Evolutionary conservation across 768 basidiomycete species (phyloP), one percentile per base, ranked within the genome.

Genomic region (Botryobasidium botryosum): DNA sequence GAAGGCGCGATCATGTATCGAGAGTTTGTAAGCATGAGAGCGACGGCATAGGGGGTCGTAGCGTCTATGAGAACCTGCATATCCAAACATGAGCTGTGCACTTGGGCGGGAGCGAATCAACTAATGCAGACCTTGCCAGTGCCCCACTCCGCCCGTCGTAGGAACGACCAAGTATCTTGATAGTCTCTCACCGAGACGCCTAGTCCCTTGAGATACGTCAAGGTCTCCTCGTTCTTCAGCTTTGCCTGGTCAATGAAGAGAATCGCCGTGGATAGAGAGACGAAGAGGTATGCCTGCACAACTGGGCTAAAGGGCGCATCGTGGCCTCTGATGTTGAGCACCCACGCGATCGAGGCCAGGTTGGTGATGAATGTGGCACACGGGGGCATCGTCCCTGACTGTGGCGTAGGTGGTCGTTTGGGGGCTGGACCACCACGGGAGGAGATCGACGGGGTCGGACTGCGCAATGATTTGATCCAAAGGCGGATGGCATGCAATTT

Each of bases 251-350:
- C 86, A 31, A 90, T 64, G 65, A 92, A 92, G 7, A 92, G 61
- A n/a, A 76, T 54, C 18, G 57, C 57, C n/a, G 58, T 59, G 10
- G 76, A 65, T 6, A 72, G 57, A 3, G 76, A 70, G 32, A 96
- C 68, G 53, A 78, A 83, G 17, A 91, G 62, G 56, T 92, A 97
- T 0, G 82, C 72, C 42, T 81, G 82, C 64, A 94, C 92, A 6
- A 97, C 71, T 0, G 92, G 92, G 57, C 86, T 90, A 66, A 76
- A 85, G 0, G 86, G 85, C 38, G 96, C 78, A 55, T 96, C 91
- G 2, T 74, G 70, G 28, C 90, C 91, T 40, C 92, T 79, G 44
- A 91, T 64, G 56, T 97, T 97, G 27, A 96, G 66, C 2, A 83
- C 55, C 65, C 86, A 94, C 0, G 92, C 92, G 74, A 62, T 80